Evolutionary conservation across 768 basidiomycete genomes (phyloP).

Genomic region (Tremella yokohamensis): DNA sequence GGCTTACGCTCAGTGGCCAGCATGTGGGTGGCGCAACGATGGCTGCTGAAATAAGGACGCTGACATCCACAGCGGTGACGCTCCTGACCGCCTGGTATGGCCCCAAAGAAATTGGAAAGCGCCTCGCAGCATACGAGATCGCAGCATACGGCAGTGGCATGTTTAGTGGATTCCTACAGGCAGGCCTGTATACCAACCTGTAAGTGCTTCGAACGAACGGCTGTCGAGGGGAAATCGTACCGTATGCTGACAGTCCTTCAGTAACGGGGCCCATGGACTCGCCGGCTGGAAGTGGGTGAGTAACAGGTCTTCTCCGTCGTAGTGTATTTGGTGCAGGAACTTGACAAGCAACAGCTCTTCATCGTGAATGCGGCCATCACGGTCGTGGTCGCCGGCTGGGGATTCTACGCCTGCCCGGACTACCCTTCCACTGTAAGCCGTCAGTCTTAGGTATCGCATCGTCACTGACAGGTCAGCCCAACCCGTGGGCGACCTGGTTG

Average conservation of each 20-base stretch:
- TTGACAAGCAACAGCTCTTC: slow-evolving; percentile 4
- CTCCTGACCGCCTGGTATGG: slow-evolving; percentile 6
- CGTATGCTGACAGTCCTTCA: too few species aligned
- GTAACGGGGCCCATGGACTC: too few species aligned
- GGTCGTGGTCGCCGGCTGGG: slow-evolving; percentile 8
- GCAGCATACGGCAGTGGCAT: slow-evolving; percentile 8
- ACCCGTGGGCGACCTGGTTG: slow-evolving; percentile 9
- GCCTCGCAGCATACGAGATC: slow-evolving; percentile 4
- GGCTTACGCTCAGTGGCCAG: slow-evolving; percentile 2
- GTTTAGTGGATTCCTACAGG: slow-evolving; percentile 4
- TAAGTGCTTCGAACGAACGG: too few species aligned
- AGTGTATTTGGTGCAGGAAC: too few species aligned
- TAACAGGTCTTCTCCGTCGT: too few species aligned
- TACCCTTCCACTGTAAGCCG: slow-evolving; percentile 7
- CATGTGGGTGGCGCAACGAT: background rate
- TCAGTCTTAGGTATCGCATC: too few species aligned
- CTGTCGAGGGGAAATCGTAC: too few species aligned
- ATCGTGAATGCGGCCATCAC: slow-evolving; percentile 10
- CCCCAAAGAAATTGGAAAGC: slow-evolving; percentile 7
- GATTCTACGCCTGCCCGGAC: slow-evolving; percentile 8
- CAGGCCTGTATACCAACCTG: slow-evolving; percentile 12
- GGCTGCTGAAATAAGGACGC: background rate
- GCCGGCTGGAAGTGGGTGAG: too few species aligned
- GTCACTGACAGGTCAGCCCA: background rate
- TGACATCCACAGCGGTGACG: background rate